Evolutionary conservation across 441 rosid genomes (phyloP), one percentile per base, ranked within the genome.

Genomic region (Flueggea neowawraea): DNA sequence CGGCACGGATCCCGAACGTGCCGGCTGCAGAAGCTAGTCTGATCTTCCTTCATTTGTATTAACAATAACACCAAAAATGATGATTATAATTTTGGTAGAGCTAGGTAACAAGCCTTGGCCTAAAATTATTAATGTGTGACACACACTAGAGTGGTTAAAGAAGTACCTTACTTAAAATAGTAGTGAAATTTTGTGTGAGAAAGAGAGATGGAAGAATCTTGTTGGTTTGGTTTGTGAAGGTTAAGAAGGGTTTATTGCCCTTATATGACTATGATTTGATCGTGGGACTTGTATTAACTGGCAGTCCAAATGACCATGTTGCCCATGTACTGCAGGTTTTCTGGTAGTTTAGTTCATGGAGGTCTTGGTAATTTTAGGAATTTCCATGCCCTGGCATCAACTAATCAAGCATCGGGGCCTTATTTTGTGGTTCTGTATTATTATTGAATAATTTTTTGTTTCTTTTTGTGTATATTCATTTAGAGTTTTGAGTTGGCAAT

Each of bases 1-100:
- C 64, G 68, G 71, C 84, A 82, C 41, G 80, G 82, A 22, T 61
- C 72, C 6, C 69, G 65, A 67, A 82, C 69, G 49, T 75, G 82
- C 71, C 66, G 41, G 55, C 31, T 17, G 45, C 81, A 78, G 53
- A 74, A 73, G 49, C 78, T 60, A 8, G 45, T 57, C 54, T 57
- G 36, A 57, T 73, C 76, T 55, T 70, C 47, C 74, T 69, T 65
- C 75, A 66, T 72, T 47, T 47, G 14, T 11, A 47, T 47, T 0
- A 22, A 22, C 28, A 22, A 22, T 2, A 22, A 22, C 28, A 22
- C 28, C 28, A 22, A 22, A 22, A 22, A 22, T 22, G 9, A 8
- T 36, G 9, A 8, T 5, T 36, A 36, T 36, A 36, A 36, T 36
- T 36, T 36, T 36, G 41, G 41, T 36, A 36, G 41, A 36, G 41